Percentiles rank a stretch among this genome's conserved stretches.
Evolutionary conservation across 495 filamentous ascomycete genomes (phyloP).

Genomic region (Talaromyces thailandensis): DNA sequence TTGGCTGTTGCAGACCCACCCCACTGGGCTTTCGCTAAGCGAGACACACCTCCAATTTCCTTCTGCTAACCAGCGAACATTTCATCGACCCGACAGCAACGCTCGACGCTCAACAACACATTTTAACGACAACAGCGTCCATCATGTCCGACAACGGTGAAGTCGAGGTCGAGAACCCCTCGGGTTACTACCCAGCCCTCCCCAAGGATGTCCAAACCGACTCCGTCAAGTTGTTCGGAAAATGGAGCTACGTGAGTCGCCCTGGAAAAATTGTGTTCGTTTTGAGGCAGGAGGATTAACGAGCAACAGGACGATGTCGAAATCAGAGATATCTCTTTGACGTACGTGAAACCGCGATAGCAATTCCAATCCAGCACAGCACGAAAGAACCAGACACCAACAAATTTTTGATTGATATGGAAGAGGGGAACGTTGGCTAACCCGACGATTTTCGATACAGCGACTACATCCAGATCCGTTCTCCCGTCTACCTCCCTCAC

Average conservation of each 20-base stretch:
- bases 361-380: conserved; percentile 12
- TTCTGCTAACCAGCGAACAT: conserved; percentile 16
- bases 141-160: conserved; percentile 95
- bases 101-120: conserved; percentile 28
- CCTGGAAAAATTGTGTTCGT: not conserved
- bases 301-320: conserved; percentile 74
- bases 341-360: conserved; percentile 54
- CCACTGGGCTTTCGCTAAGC: conserved; percentile 34
- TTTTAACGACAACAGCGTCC: conserved; percentile 38
- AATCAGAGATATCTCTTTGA: conserved; percentile 98
- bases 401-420: not conserved
- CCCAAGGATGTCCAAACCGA: conserved; percentile 90
- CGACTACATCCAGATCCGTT: conserved; percentile 99
- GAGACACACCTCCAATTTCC: conserved; percentile 35
- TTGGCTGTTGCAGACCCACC: conserved; percentile 30
- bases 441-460: conserved; percentile 41
- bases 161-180: conserved; percentile 77
- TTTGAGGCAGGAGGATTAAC: not conserved
- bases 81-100: conserved; percentile 24
- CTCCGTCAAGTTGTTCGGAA: conserved; percentile 95
- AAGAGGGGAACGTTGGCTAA: conserved; percentile 31
- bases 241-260: conserved; percentile 62
- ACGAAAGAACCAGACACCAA: not conserved
- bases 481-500: conserved; percentile 97
- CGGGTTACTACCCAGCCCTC: conserved; percentile 63